Evolutionary conservation across 176 grass and related monocot genomes (phyloP), one percentile per base, ranked within the genome.

Genomic region (Aegilops tauschii): DNA sequence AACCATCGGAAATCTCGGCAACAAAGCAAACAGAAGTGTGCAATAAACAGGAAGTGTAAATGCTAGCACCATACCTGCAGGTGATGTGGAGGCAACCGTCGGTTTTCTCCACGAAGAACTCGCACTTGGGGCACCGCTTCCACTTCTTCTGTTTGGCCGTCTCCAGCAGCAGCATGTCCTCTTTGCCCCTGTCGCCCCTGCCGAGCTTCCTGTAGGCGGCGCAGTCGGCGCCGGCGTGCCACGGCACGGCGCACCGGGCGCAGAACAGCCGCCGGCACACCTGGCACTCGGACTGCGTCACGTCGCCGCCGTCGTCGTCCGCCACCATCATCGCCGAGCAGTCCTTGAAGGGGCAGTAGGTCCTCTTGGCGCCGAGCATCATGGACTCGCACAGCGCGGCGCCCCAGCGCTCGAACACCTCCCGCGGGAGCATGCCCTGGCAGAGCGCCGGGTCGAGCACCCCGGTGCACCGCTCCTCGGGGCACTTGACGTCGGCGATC

Each of bases 311-410:
- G 9, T 37, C 79, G 17, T 28, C 70, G 70, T 95, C 88, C 2
- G 75, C 61, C 56, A 91, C 32, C 82, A 94, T 83, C 49, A 92
- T 65, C 77, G 75, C 86, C 6, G 93, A 95, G 82, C 92, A 95
- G 54, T 91, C 92, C 78, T 62, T 87, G 69, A 91, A 98, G 1
- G 96, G 93, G 86, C 93, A 98, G 85, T 91, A 89, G 6, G 44
- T 23, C 84, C 64, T 85, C 25, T 61, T 58, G 13, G 69, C 68
- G 14, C 30, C 78, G 25, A 79, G 78, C 54, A 91, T 29, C 68
- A 85, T 72, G 31, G 90, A 64, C 87, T 98, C 90, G 49, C 83
- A 90, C 9, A 91, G 83, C 66, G 84, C 86, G 5, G 65, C 59
- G 37, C 61, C 65, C 93, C 93, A 95, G 25, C 89, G 85, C 25